Evolutionary conservation across 129 eudicot species (phyloP), one percentile per base, ranked within the genome.

Genomic region (Helichrysum umbraculigerum): DNA sequence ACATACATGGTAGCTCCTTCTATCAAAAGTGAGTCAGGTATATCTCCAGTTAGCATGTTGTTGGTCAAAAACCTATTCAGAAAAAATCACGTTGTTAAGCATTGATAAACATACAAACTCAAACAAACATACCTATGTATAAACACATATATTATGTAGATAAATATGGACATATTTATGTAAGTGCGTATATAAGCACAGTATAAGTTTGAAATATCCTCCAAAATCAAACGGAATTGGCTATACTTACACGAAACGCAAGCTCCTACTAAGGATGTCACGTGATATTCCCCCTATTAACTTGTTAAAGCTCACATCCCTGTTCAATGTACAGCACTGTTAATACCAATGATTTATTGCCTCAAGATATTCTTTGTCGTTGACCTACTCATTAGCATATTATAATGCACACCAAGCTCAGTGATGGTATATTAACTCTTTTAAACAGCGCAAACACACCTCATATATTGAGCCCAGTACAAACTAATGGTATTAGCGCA

Each of bases 1-100:
- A 89, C 89, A 8, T 88, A 91, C 97, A 88, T 78, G 68, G 82
- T 88, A 67, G 75, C 81, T 74, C 95, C 97, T 61, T 81, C 88
- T 73, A 82, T 84, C 87, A 91, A 81, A 51, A 91, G 64, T 68
- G 92, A 71, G 11, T 76, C 81, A 5, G 97, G 95, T 54, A 91
- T 66, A 67, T 81, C 82, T 76, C 97, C 97, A 51, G 83, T 87
- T 51, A 88, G 82, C 92, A 70, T 83, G 83, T 91, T 91, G 62
- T 89, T 83, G 7, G 88, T 77, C 68, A 88, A 68, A 80, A 88
- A 88, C 86, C 97, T 91, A 65, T 65, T 70, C 50, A 54, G 30
- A 76, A 51, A 57, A 66, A 71, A 71, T 63, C 63, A 79, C 14
- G 44, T 4, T 16, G 81, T 79, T 75, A 79, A 50, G 1, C 64